Conservation (phyloP, 805 yeast species). For the Candida qinlingensis region DNA sequence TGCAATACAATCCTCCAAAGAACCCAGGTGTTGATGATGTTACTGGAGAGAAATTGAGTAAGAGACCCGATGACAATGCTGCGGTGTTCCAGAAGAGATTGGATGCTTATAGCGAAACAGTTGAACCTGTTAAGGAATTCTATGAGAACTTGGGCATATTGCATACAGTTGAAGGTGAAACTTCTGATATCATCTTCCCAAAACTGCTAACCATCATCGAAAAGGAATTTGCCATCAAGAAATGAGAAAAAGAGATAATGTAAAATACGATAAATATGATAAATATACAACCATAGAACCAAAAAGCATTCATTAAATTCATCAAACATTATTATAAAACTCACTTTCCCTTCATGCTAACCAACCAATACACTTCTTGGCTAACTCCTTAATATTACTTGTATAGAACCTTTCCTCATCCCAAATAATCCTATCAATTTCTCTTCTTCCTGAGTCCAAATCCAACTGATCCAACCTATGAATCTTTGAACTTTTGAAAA, state of each 20-base stretch:
- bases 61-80: conserved; percentile 79
- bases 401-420: conserved; percentile 54
- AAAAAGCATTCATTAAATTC: not conserved
- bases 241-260: not conserved
- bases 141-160: conserved; percentile 48
- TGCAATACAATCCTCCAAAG: conserved; percentile 87
- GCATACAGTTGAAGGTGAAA: conserved; percentile 60
- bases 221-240: conserved; percentile 22
- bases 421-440: conserved; percentile 77
- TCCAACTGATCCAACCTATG: conserved; percentile 71
- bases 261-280: not conserved
- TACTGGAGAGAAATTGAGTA: conserved; percentile 80
- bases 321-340: not conserved
- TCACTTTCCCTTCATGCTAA: conserved; percentile 16
- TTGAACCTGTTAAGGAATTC: conserved; percentile 61
- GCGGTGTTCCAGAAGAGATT: conserved; percentile 66
- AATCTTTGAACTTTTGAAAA: conserved; percentile 55
- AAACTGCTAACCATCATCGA: conserved; percentile 43
- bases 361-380: conserved; percentile 27
- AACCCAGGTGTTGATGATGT: conserved; percentile 76
- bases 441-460: conserved; percentile 79
- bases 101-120: conserved; percentile 50
- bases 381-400: conserved; percentile 27
- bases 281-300: not conserved
- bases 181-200: conserved; percentile 83